phyloP scores from a whole-genome alignment of 371 early-diverging fungal species.

The Apophysomyces variabilis region DNA sequence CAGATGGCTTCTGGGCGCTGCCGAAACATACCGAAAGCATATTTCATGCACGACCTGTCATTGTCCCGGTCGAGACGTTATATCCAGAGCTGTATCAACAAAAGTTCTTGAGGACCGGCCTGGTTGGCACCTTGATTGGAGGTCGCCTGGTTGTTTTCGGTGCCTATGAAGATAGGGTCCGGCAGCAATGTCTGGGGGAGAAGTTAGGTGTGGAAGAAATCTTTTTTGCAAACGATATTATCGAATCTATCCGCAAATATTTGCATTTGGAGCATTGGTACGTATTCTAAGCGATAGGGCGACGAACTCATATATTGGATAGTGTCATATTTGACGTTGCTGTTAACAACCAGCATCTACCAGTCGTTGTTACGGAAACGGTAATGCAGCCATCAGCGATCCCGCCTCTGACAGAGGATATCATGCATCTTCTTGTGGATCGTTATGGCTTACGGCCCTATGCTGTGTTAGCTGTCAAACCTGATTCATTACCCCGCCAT shows the following conservation, averaged over 20 bases:
- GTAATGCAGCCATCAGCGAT: constrained; percentile 44
- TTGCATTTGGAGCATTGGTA: constrained; percentile 63
- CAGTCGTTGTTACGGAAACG: constrained; percentile 71
- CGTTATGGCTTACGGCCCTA: constrained; percentile 66
- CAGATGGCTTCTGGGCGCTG: constrained; percentile 76
- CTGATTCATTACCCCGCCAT: constrained; percentile 64
- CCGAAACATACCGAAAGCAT: constrained; percentile 73
- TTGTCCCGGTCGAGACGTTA: constrained; percentile 49
- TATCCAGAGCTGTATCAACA: constrained; percentile 51
- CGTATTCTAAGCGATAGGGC: constrained; percentile 11
- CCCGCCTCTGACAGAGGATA: constrained; percentile 53
- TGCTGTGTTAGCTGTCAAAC: constrained; percentile 58
- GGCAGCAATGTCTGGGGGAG: constrained; percentile 51
- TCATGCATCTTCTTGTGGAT: constrained; percentile 54
- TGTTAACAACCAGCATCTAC: constrained; percentile 65
- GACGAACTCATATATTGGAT: not conserved
- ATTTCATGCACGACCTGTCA: constrained; percentile 65
- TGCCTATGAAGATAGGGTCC: constrained; percentile 71
- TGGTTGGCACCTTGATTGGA: constrained; percentile 73
- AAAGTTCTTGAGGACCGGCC: constrained; percentile 74
- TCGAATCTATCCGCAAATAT: constrained; percentile 51
- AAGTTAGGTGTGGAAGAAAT: constrained; percentile 51
- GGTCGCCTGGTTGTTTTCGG: constrained; percentile 74
- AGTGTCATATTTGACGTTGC: constrained; percentile 67
- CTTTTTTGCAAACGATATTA: constrained; percentile 54